Evolutionary conservation across 495 filamentous ascomycete species (phyloP), one percentile per base, ranked within the genome.

Genomic region (Melanomma pulvis-pyrius): DNA sequence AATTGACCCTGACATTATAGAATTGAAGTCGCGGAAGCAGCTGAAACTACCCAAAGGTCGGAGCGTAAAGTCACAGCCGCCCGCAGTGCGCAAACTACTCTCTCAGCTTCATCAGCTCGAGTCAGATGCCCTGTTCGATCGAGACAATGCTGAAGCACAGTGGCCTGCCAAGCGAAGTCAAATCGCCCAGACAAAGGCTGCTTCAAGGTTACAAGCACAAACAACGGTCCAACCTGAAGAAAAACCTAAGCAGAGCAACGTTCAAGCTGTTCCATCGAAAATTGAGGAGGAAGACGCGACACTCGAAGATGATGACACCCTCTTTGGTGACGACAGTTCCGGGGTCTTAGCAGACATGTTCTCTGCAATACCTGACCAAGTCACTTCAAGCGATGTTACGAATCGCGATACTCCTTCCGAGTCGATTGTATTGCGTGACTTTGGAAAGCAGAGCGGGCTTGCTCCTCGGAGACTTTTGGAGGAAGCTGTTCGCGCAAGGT

Each of bases 111-210:
- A 86, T 11, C 84, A 83, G 46, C 90, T 97, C 32, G 89, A 92
- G 68, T 87, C 87, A 12, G 94, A 98, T 72, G 82, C 94, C 1
- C 78, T 98, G 9, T 96, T 97, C 72, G 93, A 98, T 72, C 82
- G 84, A 56, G 80, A 83, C 51, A 81, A 90, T 61, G 93, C 92
- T 1, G 87, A 96, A 48, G 81, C 83, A 29, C 75, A 85, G 64
- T 98, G 94, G 94, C 82, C 79, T 57, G 75, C 80, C 1, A 85
- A 85, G 69, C 82, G 84, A 15, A 85, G 88, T 41, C 81, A 83
- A n/a, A 76, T 97, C 15, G 84, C 88, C 63, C 83, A 84, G 68
- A 83, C 86, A 55, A 79, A 75, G n/a, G 72, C 77, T 19, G 71
- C 72, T 32, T 59, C 74, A 28, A 78, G 59, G 53, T 72, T 65